Evolutionary conservation across 257 asterid species (phyloP), one percentile per base, ranked within the genome.

Genomic region (Penstemon eatonii): DNA sequence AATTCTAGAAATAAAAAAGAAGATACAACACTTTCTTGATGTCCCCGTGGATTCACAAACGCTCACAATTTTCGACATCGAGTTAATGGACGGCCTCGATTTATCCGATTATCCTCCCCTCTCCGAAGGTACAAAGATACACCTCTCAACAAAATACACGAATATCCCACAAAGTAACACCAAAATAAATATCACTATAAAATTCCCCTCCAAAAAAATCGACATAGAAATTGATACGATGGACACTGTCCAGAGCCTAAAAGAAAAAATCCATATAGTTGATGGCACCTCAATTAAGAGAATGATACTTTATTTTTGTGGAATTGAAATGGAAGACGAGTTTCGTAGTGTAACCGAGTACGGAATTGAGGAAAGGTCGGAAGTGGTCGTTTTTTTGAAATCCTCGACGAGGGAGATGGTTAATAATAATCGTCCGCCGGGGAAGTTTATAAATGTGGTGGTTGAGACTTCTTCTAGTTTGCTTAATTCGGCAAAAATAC

Each of bases 221-320:
- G 71, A 72, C 18, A 62, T 89, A 1, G 82, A 85, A 3, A 85
- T 83, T 2, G 89, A 82, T 8, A 47, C 49, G 7, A 70, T 69
- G 25, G 96, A 90, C 78, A 86, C 92, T 0, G 86, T 90, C 51
- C 73, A 83, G 15, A 86, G 89, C 83, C 77, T 90, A 12, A 90
- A 86, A 67, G 96, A 88, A 72, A 90, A 90, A 55, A 90, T 90
- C 76, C 96, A 90, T 73, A 81, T 86, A 5, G 68, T 84, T 0
- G 87, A 86, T 15, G 92, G 87, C 9, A 82, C 91, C 6, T 88
- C 96, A 0, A 90, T 86, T 54, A 74, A 68, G 49, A 72, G 91
- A 66, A 83, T 88, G 95, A 45, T 83, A 4, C 38, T 90, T 15
- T 75, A 61, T 47, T 86, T 85, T 56, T 49, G 74, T 6, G 96